A percentile compares a stretch with the other conserved stretches of the same genome.
phyloP scores from a whole-genome alignment of 345 rosid species.

The Gossypium herbaceum region DNA sequence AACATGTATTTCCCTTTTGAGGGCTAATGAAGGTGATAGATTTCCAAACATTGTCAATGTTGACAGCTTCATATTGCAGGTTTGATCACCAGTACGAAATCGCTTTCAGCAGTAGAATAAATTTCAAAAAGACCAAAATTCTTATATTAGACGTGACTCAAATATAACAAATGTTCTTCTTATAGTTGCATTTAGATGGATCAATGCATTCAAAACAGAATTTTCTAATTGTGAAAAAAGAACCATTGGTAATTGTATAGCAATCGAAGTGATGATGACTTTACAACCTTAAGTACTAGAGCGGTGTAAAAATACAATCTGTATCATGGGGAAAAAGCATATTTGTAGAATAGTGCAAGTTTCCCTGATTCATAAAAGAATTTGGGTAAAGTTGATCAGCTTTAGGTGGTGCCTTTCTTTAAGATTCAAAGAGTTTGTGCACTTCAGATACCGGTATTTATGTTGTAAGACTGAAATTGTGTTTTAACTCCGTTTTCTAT shows the following conservation, averaged over 20 bases:
- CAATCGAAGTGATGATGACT: background rate
- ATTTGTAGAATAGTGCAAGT: background rate
- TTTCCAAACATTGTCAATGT: background rate
- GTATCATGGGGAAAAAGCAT: background rate
- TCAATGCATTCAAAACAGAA: background rate
- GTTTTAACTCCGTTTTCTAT: background rate
- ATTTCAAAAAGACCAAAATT: background rate
- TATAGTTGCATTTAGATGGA: background rate
- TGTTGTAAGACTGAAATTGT: background rate
- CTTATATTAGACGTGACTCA: background rate
- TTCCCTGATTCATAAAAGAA: background rate
- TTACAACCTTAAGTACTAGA: background rate
- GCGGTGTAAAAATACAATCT: background rate
- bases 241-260: background rate
- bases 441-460: background rate
- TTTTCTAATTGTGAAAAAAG: background rate
- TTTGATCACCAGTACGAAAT: background rate
- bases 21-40: background rate
- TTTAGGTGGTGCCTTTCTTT: conserved; percentile 18
- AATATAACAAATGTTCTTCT: background rate
- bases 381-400: background rate
- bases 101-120: background rate
- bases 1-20: background rate
- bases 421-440: background rate
- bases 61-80: conserved; percentile 1